These are phyloP conservation scores for Fomitopsis serialis DNA, from an alignment of 768 basidiomycete genomes.

Conservation along the genomic window DNA sequence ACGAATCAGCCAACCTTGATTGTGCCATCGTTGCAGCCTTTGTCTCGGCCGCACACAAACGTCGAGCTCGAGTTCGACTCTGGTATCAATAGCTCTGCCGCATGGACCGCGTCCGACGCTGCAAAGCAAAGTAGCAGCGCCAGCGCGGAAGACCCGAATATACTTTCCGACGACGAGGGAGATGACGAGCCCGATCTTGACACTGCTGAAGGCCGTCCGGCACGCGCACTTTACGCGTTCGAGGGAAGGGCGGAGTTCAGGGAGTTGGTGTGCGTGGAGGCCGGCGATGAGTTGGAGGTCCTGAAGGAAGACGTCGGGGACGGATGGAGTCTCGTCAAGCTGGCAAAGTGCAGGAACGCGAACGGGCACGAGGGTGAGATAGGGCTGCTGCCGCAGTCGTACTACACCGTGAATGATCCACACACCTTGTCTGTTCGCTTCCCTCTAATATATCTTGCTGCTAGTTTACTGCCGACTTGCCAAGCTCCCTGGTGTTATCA, in stretches of 20 bases:
- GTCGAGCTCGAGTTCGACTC: slow-evolving; percentile 53
- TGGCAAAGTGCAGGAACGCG: slow-evolving; percentile 5
- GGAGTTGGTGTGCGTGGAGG: slow-evolving; percentile 55
- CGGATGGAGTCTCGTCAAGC: slow-evolving; percentile 76
- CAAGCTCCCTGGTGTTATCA: slow-evolving; percentile 39
- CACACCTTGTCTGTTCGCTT: background rate
- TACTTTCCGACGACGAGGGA: slow-evolving; percentile 46
- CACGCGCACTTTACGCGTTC: slow-evolving; percentile 69
- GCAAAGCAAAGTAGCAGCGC: slow-evolving; percentile 8
- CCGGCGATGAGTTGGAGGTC: slow-evolving; percentile 68
- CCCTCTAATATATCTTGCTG: background rate
- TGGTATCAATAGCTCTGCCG: slow-evolving; percentile 71
- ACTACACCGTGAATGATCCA: slow-evolving; percentile 59
- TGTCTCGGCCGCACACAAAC: slow-evolving; percentile 14
- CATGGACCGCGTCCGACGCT: slow-evolving; percentile 56
- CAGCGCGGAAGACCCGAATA: slow-evolving; percentile 35
- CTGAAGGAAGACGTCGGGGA: slow-evolving; percentile 68
- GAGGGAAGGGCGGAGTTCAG: slow-evolving; percentile 72
- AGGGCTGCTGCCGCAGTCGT: slow-evolving; percentile 63
- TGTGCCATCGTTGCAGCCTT: background rate
- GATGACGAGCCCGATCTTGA: slow-evolving; percentile 27
- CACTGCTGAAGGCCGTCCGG: slow-evolving; percentile 35
- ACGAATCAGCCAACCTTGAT: background rate
- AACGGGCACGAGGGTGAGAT: slow-evolving; percentile 41
- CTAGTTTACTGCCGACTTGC: slow-evolving; percentile 67